phyloP scores from a whole-genome alignment of 75 land plant species.

The Adiantum capillusveneris region DNA sequence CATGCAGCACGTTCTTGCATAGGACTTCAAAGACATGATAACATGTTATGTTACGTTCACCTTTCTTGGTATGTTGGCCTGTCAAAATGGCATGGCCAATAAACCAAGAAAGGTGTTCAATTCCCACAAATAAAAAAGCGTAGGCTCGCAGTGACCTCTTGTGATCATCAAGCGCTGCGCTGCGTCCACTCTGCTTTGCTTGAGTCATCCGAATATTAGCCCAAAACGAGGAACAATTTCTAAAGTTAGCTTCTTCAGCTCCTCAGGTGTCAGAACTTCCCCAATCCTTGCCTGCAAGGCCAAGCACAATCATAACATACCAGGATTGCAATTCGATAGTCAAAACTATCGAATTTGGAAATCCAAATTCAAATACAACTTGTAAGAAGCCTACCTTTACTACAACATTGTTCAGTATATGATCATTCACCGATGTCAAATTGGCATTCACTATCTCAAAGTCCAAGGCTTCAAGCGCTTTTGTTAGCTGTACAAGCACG shows the following conservation, averaged over 20 bases:
- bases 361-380: not conserved
- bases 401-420: conserved; percentile 34
- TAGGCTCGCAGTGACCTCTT: too few species aligned
- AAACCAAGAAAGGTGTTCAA: too few species aligned
- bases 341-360: not conserved
- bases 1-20: too few species aligned
- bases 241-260: not conserved
- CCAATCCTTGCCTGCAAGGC: not conserved
- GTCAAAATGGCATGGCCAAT: too few species aligned
- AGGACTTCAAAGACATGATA: too few species aligned
- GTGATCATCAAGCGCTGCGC: too few species aligned
- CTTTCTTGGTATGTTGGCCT: too few species aligned
- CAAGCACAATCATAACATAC: not conserved
- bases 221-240: not conserved
- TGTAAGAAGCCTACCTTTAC: conserved; percentile 17
- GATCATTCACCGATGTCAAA: conserved; percentile 36
- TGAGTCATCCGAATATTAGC: too few species aligned
- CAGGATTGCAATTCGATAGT: not conserved
- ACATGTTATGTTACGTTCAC: too few species aligned
- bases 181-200: too few species aligned
- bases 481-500: conserved; percentile 29
- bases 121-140: too few species aligned
- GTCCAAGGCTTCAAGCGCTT: conserved; percentile 30
- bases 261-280: not conserved
- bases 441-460: conserved; percentile 31